A percentile compares a stretch with the other conserved stretches of the same genome.
phyloP scores from a whole-genome alignment of 768 basidiomycete species.

The Mycena indigotica region DNA sequence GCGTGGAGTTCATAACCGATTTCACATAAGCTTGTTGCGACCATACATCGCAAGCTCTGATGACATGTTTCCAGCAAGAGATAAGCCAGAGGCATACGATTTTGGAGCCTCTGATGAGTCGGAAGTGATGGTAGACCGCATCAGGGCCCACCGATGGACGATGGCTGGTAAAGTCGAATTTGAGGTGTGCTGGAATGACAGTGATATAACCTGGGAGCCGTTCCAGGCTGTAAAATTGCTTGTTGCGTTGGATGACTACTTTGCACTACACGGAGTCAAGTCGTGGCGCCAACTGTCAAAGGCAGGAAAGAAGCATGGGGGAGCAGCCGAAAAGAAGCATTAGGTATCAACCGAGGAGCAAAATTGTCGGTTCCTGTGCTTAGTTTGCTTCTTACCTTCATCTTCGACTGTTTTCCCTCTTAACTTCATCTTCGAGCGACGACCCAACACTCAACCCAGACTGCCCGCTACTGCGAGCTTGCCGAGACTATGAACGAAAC shows the following conservation, averaged over 20 bases:
- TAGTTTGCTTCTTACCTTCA: not conserved
- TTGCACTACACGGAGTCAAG: constrained; percentile 29
- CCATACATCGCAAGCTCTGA: constrained; percentile 34
- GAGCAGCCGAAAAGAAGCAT: too few species aligned
- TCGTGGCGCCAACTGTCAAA: constrained; percentile 13
- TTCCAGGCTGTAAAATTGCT: constrained; percentile 27
- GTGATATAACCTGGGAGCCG: constrained; percentile 37
- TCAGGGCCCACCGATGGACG: constrained; percentile 29
- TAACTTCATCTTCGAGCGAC: not conserved
- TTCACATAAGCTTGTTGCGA: constrained; percentile 37
- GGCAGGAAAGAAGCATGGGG: too few species aligned
- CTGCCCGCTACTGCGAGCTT: too few species aligned
- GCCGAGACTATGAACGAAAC: too few species aligned
- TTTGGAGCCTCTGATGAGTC: constrained; percentile 33
- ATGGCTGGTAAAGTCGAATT: constrained; percentile 22
- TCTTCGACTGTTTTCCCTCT: not conserved
- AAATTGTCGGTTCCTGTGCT: too few species aligned
- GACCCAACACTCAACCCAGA: too few species aligned
- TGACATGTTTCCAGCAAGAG: constrained; percentile 35
- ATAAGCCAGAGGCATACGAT: constrained; percentile 35
- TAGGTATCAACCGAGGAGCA: too few species aligned
- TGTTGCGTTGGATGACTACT: constrained; percentile 32
- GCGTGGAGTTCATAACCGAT: constrained; percentile 35
- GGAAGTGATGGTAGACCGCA: constrained; percentile 41
- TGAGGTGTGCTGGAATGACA: constrained; percentile 33